These are phyloP conservation scores for Boletellus emodensis DNA, from an alignment of 768 basidiomycete genomes.

Conservation along the genomic window DNA sequence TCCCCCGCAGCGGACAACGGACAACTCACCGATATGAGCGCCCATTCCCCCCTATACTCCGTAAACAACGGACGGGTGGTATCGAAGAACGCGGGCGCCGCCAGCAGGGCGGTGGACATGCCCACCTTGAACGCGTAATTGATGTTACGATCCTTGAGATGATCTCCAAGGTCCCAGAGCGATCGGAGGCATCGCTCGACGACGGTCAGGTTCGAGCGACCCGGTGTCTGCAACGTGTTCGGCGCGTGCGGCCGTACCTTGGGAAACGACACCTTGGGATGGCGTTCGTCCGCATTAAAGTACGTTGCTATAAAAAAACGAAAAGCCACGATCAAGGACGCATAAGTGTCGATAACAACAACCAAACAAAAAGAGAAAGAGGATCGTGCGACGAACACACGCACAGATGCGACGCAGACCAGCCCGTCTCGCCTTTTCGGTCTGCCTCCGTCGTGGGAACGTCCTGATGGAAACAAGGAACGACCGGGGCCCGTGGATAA, in stretches of 20 bases:
- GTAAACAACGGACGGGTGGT: constrained; percentile 72
- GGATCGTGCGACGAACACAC: not conserved
- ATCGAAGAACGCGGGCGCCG: constrained; percentile 86
- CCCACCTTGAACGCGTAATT: constrained; percentile 89
- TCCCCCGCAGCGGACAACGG: constrained; percentile 6
- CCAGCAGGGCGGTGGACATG: constrained; percentile 76
- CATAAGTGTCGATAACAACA: not conserved
- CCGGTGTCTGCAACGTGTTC: constrained; percentile 80
- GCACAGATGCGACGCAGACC: constrained; percentile 42
- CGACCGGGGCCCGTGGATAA: constrained; percentile 22
- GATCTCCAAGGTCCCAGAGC: constrained; percentile 66
- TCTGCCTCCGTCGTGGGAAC: constrained; percentile 9
- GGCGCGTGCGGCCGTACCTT: constrained; percentile 80
- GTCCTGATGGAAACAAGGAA: constrained; percentile 21
- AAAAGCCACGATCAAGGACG: not conserved
- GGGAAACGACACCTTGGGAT: constrained; percentile 66
- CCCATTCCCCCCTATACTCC: constrained; percentile 91
- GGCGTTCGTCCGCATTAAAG: constrained; percentile 46
- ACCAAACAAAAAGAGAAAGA: too few species aligned
- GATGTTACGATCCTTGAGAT: constrained; percentile 67
- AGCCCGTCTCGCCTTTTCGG: constrained; percentile 16
- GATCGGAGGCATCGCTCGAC: constrained; percentile 62
- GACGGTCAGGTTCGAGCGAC: constrained; percentile 52
- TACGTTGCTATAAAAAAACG: constrained; percentile 40
- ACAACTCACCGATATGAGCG: constrained; percentile 75